phyloP scores from a whole-genome alignment of 495 filamentous ascomycete species.

The Aspergillus heteromorphus region DNA sequence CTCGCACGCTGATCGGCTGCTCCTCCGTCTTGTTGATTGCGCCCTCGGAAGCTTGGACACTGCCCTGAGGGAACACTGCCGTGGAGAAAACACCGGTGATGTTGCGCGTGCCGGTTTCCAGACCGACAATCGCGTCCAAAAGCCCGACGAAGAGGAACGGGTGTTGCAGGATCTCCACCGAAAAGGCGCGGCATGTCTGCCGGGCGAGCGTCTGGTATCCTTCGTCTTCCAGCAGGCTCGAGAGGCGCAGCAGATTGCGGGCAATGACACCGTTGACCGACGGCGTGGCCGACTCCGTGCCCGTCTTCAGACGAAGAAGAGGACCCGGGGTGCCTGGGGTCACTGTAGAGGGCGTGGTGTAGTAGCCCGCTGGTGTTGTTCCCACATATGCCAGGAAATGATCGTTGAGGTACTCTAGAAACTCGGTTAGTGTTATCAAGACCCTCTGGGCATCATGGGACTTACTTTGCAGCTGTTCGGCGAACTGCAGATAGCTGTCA shows the following conservation, averaged over 20 bases:
- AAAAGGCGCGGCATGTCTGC: constrained; percentile 76
- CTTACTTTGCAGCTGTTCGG: constrained; percentile 74
- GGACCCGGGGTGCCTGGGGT: constrained; percentile 68
- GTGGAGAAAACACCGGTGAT: constrained; percentile 38
- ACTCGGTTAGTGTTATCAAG: constrained; percentile 10
- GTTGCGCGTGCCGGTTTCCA: constrained; percentile 53
- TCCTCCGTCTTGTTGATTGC: constrained; percentile 23
- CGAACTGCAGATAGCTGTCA: constrained; percentile 72
- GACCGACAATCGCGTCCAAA: constrained; percentile 66
- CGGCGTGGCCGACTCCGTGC: constrained; percentile 85
- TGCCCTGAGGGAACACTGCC: constrained; percentile 15
- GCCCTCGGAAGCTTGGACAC: constrained; percentile 15
- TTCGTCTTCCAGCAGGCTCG: constrained; percentile 61
- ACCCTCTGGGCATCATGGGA: constrained; percentile 1
- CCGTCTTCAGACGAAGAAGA: constrained; percentile 85
- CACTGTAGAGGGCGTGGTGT: constrained; percentile 63
- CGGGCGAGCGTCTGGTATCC: constrained; percentile 59
- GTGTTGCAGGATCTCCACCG: constrained; percentile 85
- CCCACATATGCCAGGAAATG: constrained; percentile 58
- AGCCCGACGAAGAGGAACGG: constrained; percentile 82
- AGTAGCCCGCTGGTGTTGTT: constrained; percentile 64
- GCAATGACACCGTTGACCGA: constrained; percentile 83
- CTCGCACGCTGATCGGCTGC: constrained; percentile 31
- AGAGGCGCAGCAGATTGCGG: constrained; percentile 75
- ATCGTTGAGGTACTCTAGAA: constrained; percentile 58